These are phyloP conservation scores for Colletotrichum trifolii DNA, from an alignment of 2,329 filamentous ascomycete genomes.

Conservation along the genomic window DNA sequence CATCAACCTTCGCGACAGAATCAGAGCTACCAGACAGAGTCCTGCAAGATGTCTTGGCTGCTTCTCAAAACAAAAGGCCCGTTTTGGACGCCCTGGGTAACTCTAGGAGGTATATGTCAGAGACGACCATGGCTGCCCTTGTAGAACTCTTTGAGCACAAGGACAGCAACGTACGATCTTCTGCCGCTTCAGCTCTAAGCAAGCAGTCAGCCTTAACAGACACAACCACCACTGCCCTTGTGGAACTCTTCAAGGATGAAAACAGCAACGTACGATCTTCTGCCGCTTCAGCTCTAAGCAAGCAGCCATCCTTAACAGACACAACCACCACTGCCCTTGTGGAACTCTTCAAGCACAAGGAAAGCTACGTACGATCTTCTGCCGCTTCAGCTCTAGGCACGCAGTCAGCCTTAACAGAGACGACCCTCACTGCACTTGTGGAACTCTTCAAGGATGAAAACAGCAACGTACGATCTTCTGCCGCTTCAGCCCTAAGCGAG, in stretches of 20 bases:
- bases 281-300: too few species aligned
- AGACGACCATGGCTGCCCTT: not conserved
- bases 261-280: not conserved
- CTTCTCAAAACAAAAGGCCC: not conserved
- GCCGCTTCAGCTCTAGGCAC: too few species aligned
- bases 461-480: too few species aligned
- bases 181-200: too few species aligned
- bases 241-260: slow-evolving; percentile 4
- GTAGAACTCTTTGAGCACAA: slow-evolving; percentile 1
- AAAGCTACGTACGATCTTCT: not conserved
- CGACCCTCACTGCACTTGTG: too few species aligned
- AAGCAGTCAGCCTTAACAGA: too few species aligned
- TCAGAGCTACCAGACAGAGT: slow-evolving; percentile 37
- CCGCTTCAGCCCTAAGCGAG: too few species aligned
- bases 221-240: not conserved
- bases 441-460: not conserved
- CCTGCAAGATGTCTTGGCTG: slow-evolving; percentile 29
- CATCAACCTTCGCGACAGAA: slow-evolving; percentile 29
- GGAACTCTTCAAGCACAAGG: too few species aligned
- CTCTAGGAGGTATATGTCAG: not conserved
- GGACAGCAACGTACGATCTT: not conserved
- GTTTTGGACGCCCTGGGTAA: not conserved
- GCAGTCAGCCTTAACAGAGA: too few species aligned
- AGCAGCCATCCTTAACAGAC: too few species aligned
- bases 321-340: not conserved